phyloP scores from a whole-genome alignment of 805 yeast genomes.

The Saturnispora dispora region DNA sequence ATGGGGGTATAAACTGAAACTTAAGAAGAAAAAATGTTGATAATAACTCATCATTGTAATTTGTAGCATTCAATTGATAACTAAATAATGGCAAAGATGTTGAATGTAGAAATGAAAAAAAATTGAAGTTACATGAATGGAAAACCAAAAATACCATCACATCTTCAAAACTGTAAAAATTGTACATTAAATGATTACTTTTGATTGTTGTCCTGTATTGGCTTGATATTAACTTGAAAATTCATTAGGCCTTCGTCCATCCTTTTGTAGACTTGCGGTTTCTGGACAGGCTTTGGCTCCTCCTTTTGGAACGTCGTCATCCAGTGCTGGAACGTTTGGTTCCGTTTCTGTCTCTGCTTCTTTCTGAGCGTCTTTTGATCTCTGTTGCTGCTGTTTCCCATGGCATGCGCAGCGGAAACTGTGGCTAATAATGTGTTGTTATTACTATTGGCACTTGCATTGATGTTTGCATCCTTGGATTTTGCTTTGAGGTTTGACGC shows the following conservation, averaged over 20 bases:
- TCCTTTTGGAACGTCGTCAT: constrained; percentile 27
- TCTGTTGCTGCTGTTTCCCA: neutral
- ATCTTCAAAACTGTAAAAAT: neutral
- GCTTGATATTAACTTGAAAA: constrained; percentile 22
- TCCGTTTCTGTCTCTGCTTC: neutral
- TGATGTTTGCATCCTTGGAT: neutral
- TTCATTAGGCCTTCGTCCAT: constrained; percentile 28
- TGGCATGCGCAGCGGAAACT: constrained; percentile 5
- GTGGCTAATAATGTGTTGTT: neutral
- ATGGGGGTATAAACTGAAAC: neutral
- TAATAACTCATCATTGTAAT: no score
- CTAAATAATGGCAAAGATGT: neutral
- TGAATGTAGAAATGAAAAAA: neutral
- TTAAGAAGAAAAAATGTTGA: neutral
- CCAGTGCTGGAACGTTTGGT: constrained; percentile 18
- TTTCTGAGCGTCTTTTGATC: neutral
- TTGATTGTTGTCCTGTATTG: neutral
- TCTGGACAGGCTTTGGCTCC: constrained; percentile 17
- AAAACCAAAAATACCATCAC: neutral
- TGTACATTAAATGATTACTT: neutral
- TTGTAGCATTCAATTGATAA: neutral
- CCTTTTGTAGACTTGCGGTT: constrained; percentile 23
- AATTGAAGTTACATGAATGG: neutral
- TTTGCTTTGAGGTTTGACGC: neutral
- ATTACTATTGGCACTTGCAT: neutral